A percentile compares a stretch with the other conserved stretches of the same genome.
phyloP scores from a whole-genome alignment of 768 basidiomycete species.

The Tricholoma hemisulphureum region DNA sequence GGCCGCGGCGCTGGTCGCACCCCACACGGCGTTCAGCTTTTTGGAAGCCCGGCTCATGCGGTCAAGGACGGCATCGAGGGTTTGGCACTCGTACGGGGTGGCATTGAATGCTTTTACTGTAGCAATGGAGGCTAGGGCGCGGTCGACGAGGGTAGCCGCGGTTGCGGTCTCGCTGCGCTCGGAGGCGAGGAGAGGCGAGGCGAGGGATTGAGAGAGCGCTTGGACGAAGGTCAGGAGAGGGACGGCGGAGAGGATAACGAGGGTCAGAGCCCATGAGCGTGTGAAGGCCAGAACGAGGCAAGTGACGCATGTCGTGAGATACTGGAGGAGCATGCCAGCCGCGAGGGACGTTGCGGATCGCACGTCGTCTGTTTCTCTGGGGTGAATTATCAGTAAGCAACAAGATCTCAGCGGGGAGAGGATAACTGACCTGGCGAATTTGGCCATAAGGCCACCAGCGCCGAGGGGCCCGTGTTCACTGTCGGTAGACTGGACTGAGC shows the following conservation, averaged over 20 bases:
- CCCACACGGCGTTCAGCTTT: slow-evolving; percentile 72
- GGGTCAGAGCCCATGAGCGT: too few species aligned
- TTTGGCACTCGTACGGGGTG: slow-evolving; percentile 43
- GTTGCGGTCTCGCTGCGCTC: slow-evolving; percentile 68
- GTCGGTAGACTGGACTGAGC: background rate
- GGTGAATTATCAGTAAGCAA: too few species aligned
- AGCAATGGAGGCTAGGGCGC: slow-evolving; percentile 70
- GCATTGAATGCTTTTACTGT: slow-evolving; percentile 96
- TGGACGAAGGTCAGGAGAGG: slow-evolving; percentile 80
- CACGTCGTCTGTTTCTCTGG: too few species aligned
- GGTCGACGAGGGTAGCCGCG: slow-evolving; percentile 78
- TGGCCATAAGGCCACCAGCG: slow-evolving; percentile 4
- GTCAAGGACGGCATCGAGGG: slow-evolving; percentile 44
- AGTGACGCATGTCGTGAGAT: too few species aligned
- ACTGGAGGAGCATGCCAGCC: too few species aligned
- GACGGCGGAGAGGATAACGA: slow-evolving; percentile 84
- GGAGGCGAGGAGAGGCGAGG: slow-evolving; percentile 59
- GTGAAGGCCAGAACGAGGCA: too few species aligned
- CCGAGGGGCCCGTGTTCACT: slow-evolving; percentile 3
- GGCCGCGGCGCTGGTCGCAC: slow-evolving; percentile 57
- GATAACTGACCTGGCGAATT: slow-evolving; percentile 30
- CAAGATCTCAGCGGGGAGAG: too few species aligned
- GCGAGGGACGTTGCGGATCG: too few species aligned
- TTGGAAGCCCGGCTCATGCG: slow-evolving; percentile 47
- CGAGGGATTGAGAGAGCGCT: slow-evolving; percentile 66